Conservation (phyloP, 352 stramenopile genomes). For the Elongisporangium senticosum region DNA sequence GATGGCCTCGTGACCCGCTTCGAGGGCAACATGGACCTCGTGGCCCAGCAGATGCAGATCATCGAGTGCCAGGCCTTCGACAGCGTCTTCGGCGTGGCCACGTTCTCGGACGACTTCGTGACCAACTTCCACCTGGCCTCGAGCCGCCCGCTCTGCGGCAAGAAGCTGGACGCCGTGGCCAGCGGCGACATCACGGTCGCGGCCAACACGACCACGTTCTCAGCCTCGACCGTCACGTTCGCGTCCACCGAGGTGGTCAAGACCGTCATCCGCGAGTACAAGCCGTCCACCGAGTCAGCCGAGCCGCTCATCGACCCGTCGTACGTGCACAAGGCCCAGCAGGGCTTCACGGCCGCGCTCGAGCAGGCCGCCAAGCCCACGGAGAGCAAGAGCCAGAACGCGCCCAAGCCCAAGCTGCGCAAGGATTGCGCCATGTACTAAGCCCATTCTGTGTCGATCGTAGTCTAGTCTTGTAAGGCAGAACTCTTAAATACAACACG, state of each 20-base stretch:
- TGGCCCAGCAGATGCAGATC: constrained; percentile 54
- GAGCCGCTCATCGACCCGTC: constrained; percentile 21
- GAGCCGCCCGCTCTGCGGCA: constrained; percentile 26
- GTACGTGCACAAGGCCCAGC: constrained; percentile 17
- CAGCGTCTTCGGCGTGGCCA: constrained; percentile 38
- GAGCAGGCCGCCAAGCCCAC: constrained; percentile 5
- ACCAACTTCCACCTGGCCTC: constrained; percentile 38
- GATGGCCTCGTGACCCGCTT: constrained; percentile 51
- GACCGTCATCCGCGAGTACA: constrained; percentile 24
- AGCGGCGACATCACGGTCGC: constrained; percentile 29
- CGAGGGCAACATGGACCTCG: constrained; percentile 51
- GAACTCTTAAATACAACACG: neutral
- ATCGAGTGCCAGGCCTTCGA: constrained; percentile 60
- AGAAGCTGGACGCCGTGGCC: constrained; percentile 35
- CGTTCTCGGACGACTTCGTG: constrained; percentile 45
- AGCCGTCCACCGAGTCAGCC: constrained; percentile 10
- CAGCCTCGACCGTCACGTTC: constrained; percentile 22
- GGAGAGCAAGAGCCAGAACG: constrained; percentile 1
- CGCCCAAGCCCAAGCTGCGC: neutral
- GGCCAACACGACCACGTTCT: constrained; percentile 28
- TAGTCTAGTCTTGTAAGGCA: neutral
- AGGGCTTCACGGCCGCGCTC: constrained; percentile 11
- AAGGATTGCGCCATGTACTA: neutral
- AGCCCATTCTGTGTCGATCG: constrained; percentile 1
- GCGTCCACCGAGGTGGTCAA: constrained; percentile 19